Conservation (phyloP, 192 early-diverging fungal genomes). For the Coemansia interrupta region DNA sequence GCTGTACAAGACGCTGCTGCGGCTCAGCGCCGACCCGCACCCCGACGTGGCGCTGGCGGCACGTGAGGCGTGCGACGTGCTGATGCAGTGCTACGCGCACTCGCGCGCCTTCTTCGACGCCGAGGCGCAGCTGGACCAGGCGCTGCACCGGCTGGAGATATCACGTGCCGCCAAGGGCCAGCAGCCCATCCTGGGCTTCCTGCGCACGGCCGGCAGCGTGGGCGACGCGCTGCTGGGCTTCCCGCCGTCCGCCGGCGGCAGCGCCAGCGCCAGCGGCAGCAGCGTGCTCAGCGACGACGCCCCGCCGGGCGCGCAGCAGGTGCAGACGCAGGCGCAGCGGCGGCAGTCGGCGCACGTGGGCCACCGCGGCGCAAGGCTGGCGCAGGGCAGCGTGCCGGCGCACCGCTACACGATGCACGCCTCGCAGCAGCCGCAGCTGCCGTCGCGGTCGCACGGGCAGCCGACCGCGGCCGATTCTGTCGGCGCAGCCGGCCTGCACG, state of each 20-base stretch:
- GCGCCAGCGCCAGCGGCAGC: neutral
- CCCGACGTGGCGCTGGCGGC: conserved; percentile 70
- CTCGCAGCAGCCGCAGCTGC: conserved; percentile 2
- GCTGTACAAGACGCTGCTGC: conserved; percentile 83
- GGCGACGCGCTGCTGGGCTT: conserved; percentile 41
- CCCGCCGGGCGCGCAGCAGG: too few species aligned
- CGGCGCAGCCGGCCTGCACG: conserved; percentile 15
- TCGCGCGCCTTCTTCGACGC: conserved; percentile 29
- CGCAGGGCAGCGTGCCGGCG: conserved; percentile 16
- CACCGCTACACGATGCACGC: conserved; percentile 48
- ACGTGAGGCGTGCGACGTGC: conserved; percentile 65
- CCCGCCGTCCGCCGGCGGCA: conserved; percentile 3
- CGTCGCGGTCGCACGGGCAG: conserved; percentile 7
- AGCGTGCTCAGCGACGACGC: too few species aligned
- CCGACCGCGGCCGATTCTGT: conserved; percentile 16
- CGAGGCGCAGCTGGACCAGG: conserved; percentile 40
- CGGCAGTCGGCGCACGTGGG: conserved; percentile 19
- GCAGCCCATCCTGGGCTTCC: conserved; percentile 25
- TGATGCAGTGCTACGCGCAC: conserved; percentile 52
- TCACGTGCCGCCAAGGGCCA: conserved; percentile 30
- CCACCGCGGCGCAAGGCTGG: conserved; percentile 1
- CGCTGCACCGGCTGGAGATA: conserved; percentile 37
- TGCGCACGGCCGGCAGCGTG: conserved; percentile 16
- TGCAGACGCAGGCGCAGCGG: conserved; percentile 10
- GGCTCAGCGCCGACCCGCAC: conserved; percentile 78